phyloP scores from a whole-genome alignment of 2,329 filamentous ascomycete species.

The Neurospora sp. region DNA sequence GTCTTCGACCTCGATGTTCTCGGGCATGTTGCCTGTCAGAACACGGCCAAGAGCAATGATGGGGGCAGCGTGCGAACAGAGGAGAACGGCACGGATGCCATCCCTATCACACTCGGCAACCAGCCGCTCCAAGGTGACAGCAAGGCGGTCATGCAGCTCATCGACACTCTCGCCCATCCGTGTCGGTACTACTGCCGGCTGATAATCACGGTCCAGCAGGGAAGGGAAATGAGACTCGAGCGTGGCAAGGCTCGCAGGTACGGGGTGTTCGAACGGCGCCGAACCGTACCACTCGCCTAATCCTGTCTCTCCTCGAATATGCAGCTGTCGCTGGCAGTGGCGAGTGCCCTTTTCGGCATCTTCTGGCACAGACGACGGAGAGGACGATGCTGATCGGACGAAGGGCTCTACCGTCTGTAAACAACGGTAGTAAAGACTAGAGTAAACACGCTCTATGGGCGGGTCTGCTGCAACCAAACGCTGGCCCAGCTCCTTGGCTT shows the following conservation, averaged over 20 bases:
- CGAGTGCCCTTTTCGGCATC: background rate
- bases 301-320: slow-evolving; percentile 46
- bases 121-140: slow-evolving; percentile 58
- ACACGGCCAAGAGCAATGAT: slow-evolving; percentile 79
- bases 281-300: slow-evolving; percentile 85
- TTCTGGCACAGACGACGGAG: background rate
- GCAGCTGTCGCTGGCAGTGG: slow-evolving; percentile 16
- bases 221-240: slow-evolving; percentile 61
- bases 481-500: slow-evolving; percentile 66
- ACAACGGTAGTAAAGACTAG: slow-evolving; percentile 79
- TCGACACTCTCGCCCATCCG: slow-evolving; percentile 69
- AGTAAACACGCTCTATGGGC: slow-evolving; percentile 68
- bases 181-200: slow-evolving; percentile 56
- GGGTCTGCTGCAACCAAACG: slow-evolving; percentile 55
- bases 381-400: slow-evolving; percentile 24
- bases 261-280: slow-evolving; percentile 77
- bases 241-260: slow-evolving; percentile 54
- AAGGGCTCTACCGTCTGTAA: slow-evolving; percentile 73
- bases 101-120: slow-evolving; percentile 64
- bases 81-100: slow-evolving; percentile 58
- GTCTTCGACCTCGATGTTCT: slow-evolving; percentile 62
- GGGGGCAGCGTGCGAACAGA: slow-evolving; percentile 84
- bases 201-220: slow-evolving; percentile 45
- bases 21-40: slow-evolving; percentile 69
- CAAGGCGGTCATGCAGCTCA: slow-evolving; percentile 71